These are phyloP conservation scores for Neurospora pannonica DNA, from an alignment of 495 filamentous ascomycete species.

Conservation along the genomic window DNA sequence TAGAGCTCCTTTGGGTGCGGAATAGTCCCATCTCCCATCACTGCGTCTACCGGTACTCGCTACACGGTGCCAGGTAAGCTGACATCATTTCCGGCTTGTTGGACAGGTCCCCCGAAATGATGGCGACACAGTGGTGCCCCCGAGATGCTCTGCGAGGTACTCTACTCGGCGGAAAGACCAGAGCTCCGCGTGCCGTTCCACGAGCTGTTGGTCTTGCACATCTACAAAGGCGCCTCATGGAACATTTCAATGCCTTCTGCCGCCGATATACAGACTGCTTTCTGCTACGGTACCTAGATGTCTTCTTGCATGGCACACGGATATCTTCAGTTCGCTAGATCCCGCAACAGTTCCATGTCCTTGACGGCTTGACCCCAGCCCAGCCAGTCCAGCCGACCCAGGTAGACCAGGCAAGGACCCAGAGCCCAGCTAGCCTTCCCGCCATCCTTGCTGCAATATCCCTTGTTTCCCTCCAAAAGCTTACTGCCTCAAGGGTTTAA, in stretches of 20 bases:
- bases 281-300: not conserved
- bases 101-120: not conserved
- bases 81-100: not conserved
- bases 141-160: not conserved
- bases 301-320: not conserved
- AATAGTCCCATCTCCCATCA: not conserved
- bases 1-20: not conserved
- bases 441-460: slow-evolving; percentile 13
- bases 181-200: not conserved
- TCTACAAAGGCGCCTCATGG: not conserved
- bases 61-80: not conserved
- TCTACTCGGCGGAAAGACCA: not conserved
- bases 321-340: not conserved
- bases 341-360: not conserved
- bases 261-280: not conserved
- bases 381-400: slow-evolving; percentile 1
- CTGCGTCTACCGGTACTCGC: not conserved
- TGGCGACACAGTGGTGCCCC: not conserved
- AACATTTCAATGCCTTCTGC: not conserved
- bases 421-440: slow-evolving; percentile 7
- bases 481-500: slow-evolving; percentile 3
- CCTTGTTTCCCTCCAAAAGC: slow-evolving; percentile 11
- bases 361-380: not conserved
- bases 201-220: not conserved
- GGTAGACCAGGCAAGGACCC: slow-evolving; percentile 2